These are phyloP conservation scores for Moniliella sp. DNA, from an alignment of 1,284 basidiomycete genomes.

Conservation along the genomic window DNA sequence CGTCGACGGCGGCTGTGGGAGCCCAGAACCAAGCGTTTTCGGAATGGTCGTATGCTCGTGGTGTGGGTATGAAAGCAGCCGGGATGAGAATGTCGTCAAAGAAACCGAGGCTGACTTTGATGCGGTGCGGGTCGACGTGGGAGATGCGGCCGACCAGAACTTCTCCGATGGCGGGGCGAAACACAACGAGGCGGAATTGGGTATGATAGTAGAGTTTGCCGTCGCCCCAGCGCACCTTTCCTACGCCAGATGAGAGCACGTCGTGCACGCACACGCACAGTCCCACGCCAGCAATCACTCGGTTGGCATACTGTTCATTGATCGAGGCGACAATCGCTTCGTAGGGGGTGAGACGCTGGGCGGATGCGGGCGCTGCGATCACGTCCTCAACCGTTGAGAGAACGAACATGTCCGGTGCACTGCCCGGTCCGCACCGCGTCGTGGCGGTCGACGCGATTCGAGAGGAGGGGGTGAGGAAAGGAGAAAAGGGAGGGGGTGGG, in stretches of 20 bases:
- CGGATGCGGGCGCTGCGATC: no score
- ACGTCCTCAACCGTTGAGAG: no score
- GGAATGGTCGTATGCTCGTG: slow-evolving; percentile 27
- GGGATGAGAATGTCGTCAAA: slow-evolving; percentile 77
- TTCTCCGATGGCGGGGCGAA: slow-evolving; percentile 72
- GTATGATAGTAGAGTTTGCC: slow-evolving; percentile 85
- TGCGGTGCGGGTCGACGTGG: slow-evolving; percentile 57
- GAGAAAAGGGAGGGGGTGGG: no score
- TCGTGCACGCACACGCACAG: slow-evolving; percentile 66
- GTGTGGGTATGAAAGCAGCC: slow-evolving; percentile 42
- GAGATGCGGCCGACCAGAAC: slow-evolving; percentile 71
- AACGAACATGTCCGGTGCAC: no score
- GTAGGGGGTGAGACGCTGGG: no score
- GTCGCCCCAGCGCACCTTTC: slow-evolving; percentile 79
- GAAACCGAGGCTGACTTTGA: slow-evolving; percentile 69
- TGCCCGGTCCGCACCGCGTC: no score
- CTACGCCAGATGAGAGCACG: no score
- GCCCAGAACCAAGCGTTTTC: slow-evolving; percentile 35
- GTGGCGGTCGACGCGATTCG: no score
- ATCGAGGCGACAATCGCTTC: neutral
- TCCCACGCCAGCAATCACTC: slow-evolving; percentile 72
- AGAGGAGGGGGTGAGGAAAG: no score
- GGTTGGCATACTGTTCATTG: neutral
- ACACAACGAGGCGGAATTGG: slow-evolving; percentile 70
- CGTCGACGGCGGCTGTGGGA: slow-evolving; percentile 35